phyloP scores from a whole-genome alignment of 1,284 basidiomycete species.

The Xerocomus tenax region DNA sequence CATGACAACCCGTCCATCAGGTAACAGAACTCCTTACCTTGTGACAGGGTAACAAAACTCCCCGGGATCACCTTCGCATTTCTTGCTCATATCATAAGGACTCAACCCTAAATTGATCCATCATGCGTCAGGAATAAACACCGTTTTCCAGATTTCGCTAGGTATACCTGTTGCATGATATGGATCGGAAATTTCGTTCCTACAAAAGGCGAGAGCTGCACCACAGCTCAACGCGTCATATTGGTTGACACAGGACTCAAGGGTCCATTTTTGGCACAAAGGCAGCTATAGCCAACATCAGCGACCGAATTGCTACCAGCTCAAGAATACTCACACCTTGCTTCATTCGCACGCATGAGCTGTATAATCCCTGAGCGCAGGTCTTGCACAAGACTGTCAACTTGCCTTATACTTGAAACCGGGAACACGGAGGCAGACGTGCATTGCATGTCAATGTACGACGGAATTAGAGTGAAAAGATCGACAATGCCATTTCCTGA shows the following conservation, averaged over 20 bases:
- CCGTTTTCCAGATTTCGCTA: slow-evolving; percentile 5
- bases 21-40: slow-evolving; percentile 29
- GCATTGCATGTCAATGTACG: slow-evolving; percentile 46
- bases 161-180: slow-evolving; percentile 33
- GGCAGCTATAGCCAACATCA: slow-evolving; percentile 31
- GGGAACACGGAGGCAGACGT: slow-evolving; percentile 42
- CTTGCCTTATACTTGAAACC: slow-evolving; percentile 23
- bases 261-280: slow-evolving; percentile 42
- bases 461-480: slow-evolving; percentile 33
- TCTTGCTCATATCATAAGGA: slow-evolving; percentile 49
- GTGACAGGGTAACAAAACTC: slow-evolving; percentile 42
- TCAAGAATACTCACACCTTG: slow-evolving; percentile 31
- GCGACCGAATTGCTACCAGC: not conserved
- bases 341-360: slow-evolving; percentile 45
- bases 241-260: slow-evolving; percentile 35
- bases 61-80: slow-evolving; percentile 39
- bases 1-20: not conserved
- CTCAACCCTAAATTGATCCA: slow-evolving; percentile 28
- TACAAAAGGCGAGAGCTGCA: slow-evolving; percentile 38
- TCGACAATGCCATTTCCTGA: slow-evolving; percentile 54
- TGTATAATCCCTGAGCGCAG: slow-evolving; percentile 17
- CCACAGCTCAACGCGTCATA: slow-evolving; percentile 48
- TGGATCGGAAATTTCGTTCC: slow-evolving; percentile 26
- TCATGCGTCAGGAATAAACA: slow-evolving; percentile 21
- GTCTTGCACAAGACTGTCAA: not conserved